A percentile compares a stretch with the other conserved stretches of the same genome.
Evolutionary conservation across 2,329 filamentous ascomycete species (phyloP).

Genomic region (Fusarium equiseti): DNA sequence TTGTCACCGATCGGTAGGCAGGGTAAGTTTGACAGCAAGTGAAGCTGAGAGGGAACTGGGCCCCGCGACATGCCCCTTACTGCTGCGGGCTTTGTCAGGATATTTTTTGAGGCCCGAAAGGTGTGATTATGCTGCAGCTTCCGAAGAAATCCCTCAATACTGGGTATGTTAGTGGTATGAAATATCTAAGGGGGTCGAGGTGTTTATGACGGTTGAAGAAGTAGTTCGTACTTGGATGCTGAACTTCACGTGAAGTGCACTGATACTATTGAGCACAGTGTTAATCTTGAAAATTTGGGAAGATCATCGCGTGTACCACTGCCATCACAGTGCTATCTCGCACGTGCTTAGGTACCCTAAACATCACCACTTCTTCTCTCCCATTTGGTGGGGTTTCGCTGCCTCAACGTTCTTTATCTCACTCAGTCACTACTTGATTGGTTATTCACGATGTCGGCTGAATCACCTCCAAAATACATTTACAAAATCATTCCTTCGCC

Average conservation of each 20-base stretch:
- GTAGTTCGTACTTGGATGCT: slow-evolving; percentile 21
- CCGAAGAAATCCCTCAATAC: slow-evolving; percentile 27
- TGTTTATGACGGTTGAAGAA: slow-evolving; percentile 24
- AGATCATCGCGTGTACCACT: fast-evolving
- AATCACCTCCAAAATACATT: slow-evolving; percentile 58
- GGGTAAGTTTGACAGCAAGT: slow-evolving; percentile 73
- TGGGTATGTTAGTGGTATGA: not conserved
- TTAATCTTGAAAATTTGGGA: not conserved
- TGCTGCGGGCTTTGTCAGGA: slow-evolving; percentile 5
- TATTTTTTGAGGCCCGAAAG: slow-evolving; percentile 36
- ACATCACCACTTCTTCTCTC: slow-evolving; percentile 16
- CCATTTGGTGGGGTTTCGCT: slow-evolving; percentile 10
- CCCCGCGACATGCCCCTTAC: slow-evolving; percentile 62
- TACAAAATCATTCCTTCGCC: slow-evolving; percentile 71
- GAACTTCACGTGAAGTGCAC: slow-evolving; percentile 31
- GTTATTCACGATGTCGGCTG: slow-evolving; percentile 45
- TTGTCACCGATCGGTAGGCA: slow-evolving; percentile 72
- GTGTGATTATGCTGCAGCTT: slow-evolving; percentile 35
- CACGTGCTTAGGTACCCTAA: slow-evolving; percentile 20
- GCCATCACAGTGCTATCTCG: slow-evolving; percentile 20
- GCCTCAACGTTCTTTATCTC: not conserved
- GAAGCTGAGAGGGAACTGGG: slow-evolving; percentile 73
- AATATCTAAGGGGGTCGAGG: not conserved
- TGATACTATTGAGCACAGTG: slow-evolving; percentile 26
- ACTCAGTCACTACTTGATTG: not conserved